Base-by-base conservation (phyloP, 805 yeast species). In the Pichia eremophila region DNA sequence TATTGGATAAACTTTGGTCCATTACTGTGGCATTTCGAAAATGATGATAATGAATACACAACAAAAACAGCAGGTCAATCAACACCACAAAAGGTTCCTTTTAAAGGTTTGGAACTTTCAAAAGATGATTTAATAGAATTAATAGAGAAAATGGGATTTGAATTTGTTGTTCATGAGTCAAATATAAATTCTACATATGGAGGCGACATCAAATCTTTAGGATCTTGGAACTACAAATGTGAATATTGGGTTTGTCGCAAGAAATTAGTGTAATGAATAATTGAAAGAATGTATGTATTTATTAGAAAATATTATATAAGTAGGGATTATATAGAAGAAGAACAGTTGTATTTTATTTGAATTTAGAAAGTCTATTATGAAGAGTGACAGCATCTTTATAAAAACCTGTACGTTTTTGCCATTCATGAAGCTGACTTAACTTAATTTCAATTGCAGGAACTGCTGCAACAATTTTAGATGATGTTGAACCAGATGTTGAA, bases 1-100 rank as follows among this genome's bases (percentile, higher is more conserved):
- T 47, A 63, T 17, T 81, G 86, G 86, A 63, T 80, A 28, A 81
- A 81, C 56, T 75, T 79, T 57, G 89, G 89, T 0, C 88, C 87
- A 0, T 62, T 81, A 40, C 63, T 79, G 45, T 81, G 89, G 89
- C 91, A 84, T 61, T 79, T 73, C 57, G 89, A 82, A 54, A 75
- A 73, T 47, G 75, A 72, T 34, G 67, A 61, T 17, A 64, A 63
- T 1, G 54, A 56, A 6, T 45, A 50, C 1, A 57, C 56, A 5
- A 57, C 63, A 29, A 62, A 60, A 1, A 57, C 56, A 5, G 57
- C 63, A 31, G 62, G 59, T 5, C 48, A 51, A 7, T 51, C 48
- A 22, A 22, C 25, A 7, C 58, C 54, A 1, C 43, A 51, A 8
- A 53, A 46, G 8, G 56, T 63, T 0, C 74, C 75, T 6, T 56